phyloP scores from a whole-genome alignment of 352 stramenopile genomes.

The Pythium plurisporium region DNA sequence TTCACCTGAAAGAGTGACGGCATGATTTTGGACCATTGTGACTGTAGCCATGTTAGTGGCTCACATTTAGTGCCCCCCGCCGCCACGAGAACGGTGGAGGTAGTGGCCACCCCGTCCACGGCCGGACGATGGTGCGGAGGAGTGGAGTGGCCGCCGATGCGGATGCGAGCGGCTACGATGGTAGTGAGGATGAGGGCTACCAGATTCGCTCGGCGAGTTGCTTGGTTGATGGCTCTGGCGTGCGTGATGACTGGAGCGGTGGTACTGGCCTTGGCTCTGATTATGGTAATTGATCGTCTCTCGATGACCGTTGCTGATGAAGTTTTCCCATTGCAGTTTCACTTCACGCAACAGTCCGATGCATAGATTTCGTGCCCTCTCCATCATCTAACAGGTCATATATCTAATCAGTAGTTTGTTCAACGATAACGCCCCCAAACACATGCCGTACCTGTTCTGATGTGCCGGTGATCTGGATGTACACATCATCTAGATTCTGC shows the following conservation, averaged over 20 bases:
- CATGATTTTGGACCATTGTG: not conserved
- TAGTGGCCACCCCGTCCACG: slow-evolving; percentile 11
- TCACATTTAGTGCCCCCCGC: not conserved
- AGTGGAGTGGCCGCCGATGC: slow-evolving; percentile 17
- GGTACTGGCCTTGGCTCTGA: not conserved
- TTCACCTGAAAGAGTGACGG: slow-evolving; percentile 4
- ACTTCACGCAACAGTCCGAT: slow-evolving; percentile 43
- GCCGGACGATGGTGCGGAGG: not conserved
- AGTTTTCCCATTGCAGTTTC: slow-evolving; percentile 57
- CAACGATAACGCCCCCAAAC: not conserved
- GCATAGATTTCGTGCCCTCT: slow-evolving; percentile 27
- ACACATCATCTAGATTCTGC: slow-evolving; percentile 26
- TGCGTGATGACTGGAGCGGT: not conserved
- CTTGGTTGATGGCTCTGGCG: not conserved
- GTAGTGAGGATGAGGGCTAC: not conserved
- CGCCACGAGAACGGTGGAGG: slow-evolving; percentile 9
- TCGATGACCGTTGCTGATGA: slow-evolving; percentile 10
- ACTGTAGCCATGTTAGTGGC: slow-evolving; percentile 13
- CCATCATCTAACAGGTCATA: slow-evolving; percentile 26
- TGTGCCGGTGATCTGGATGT: slow-evolving; percentile 51
- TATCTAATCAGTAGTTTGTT: not conserved
- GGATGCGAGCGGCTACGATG: slow-evolving; percentile 7
- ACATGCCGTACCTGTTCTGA: slow-evolving; percentile 32
- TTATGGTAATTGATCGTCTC: too few species aligned
- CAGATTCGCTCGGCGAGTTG: slow-evolving; percentile 10